phyloP scores from a whole-genome alignment of 768 basidiomycete species.

The Glaciozyma martinii region DNA sequence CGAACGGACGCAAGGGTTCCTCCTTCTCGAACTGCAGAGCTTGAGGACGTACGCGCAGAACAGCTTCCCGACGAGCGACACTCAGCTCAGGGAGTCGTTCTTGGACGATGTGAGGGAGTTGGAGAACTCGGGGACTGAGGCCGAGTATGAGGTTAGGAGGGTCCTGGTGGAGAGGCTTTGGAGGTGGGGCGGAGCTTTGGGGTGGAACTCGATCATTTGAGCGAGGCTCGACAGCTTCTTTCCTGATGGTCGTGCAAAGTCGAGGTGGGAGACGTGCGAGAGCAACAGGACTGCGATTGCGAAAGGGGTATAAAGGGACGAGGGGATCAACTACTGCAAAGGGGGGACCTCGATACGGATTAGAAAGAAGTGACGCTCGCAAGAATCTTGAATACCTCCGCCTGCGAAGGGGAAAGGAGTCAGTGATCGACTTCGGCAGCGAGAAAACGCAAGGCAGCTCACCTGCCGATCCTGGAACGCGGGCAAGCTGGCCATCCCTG shows the following conservation, averaged over 20 bases:
- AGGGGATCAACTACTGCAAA: no score
- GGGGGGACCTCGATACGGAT: no score
- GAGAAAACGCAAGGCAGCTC: no score
- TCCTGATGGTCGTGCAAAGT: no score
- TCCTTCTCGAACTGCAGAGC: constrained; percentile 61
- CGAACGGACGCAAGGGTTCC: constrained; percentile 59
- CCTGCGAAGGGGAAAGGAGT: background rate
- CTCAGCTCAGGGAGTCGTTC: constrained; percentile 61
- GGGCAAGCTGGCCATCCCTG: constrained; percentile 55
- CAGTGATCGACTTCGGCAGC: no score
- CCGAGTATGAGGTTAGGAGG: constrained; percentile 61
- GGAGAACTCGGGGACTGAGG: constrained; percentile 53
- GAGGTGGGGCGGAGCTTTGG: constrained; percentile 64
- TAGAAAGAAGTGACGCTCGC: constrained; percentile 9
- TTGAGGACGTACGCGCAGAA: constrained; percentile 62
- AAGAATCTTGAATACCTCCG: constrained; percentile 35
- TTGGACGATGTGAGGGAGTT: constrained; percentile 66
- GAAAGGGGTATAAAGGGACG: no score
- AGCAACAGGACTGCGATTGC: no score
- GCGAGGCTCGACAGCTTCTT: no score
- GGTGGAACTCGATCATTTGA: constrained; percentile 44
- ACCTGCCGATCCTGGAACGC: constrained; percentile 49
- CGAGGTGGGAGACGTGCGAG: no score
- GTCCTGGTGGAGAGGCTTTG: constrained; percentile 84
- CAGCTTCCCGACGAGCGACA: constrained; percentile 40